Percentiles rank a stretch among this genome's conserved stretches.
Evolutionary conservation across 2,329 filamentous ascomycete genomes (phyloP).

Genomic region (Rhytidhysteron rufulum): DNA sequence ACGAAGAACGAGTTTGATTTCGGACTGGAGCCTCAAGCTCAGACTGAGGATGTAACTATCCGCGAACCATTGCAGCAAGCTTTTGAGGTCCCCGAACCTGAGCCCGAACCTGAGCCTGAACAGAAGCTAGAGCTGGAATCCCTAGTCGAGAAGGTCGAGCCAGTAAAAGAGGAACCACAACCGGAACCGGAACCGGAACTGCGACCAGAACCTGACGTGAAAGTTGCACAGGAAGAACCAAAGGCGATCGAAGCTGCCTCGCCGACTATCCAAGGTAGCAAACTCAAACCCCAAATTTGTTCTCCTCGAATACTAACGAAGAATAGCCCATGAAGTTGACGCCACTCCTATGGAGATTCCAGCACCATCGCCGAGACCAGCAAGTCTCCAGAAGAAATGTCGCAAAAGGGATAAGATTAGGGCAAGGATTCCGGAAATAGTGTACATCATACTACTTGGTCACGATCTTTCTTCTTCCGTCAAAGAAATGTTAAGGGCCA

Average conservation of each 20-base stretch:
- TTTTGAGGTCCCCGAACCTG: not conserved
- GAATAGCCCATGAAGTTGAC: too few species aligned
- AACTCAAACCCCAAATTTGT: too few species aligned
- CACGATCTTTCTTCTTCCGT: slow-evolving; percentile 12
- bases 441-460: not conserved
- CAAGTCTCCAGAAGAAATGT: slow-evolving; percentile 2
- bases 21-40: not conserved
- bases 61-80: too few species aligned
- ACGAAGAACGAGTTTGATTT: too few species aligned
- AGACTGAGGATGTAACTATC: slow-evolving; percentile 1
- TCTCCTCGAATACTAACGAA: too few species aligned
- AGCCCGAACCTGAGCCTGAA: not conserved
- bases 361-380: not conserved
- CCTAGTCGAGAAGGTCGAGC: not conserved
- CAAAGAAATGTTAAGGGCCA: not conserved
- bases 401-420: slow-evolving; percentile 14
- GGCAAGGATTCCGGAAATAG: slow-evolving; percentile 6
- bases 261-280: too few species aligned
- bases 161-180: not conserved
- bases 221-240: too few species aligned
- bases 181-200: not conserved
- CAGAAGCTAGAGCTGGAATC: not conserved
- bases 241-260: too few species aligned
- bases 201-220: too few species aligned
- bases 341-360: too few species aligned